Evolutionary conservation across 2,329 filamentous ascomycete genomes (phyloP).

Genomic region (Diatrype stigma): DNA sequence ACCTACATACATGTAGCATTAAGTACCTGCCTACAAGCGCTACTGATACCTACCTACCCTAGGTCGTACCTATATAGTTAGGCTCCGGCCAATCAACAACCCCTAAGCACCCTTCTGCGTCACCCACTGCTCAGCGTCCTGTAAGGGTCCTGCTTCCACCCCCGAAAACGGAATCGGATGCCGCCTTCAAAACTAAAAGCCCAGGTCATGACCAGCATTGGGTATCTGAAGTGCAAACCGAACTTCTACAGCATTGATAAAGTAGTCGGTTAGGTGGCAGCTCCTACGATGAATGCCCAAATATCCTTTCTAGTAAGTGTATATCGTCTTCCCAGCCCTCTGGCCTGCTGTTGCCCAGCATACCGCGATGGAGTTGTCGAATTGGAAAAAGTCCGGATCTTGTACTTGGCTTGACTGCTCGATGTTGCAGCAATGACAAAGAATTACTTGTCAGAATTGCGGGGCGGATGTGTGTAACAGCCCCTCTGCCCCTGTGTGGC

Average conservation of each 20-base stretch:
- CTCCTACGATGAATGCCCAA: constrained; percentile 28
- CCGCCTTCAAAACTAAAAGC: neutral
- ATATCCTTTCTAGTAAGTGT: constrained; percentile 32
- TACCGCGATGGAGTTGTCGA: too few relatives aligned
- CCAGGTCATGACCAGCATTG: neutral
- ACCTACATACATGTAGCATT: neutral
- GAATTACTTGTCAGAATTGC: constrained; percentile 2
- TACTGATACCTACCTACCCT: too few relatives aligned
- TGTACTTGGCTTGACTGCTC: neutral
- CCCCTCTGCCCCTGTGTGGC: neutral
- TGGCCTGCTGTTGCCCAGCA: neutral
- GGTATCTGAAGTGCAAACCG: neutral
- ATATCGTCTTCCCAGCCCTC: too few relatives aligned
- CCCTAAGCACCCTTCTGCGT: neutral
- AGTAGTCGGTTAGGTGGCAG: neutral
- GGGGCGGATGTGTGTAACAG: constrained; percentile 4
- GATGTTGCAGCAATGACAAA: neutral
- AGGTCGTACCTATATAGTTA: too few relatives aligned
- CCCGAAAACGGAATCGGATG: neutral
- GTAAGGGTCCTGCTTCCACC: neutral
- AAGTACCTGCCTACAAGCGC: too few relatives aligned
- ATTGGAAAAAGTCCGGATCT: too few relatives aligned
- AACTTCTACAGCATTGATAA: neutral
- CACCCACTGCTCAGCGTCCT: neutral
- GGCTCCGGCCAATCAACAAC: neutral